Base-by-base conservation (phyloP, 2,329 filamentous ascomycete species). In the Neofusicoccum parvum region DNA sequence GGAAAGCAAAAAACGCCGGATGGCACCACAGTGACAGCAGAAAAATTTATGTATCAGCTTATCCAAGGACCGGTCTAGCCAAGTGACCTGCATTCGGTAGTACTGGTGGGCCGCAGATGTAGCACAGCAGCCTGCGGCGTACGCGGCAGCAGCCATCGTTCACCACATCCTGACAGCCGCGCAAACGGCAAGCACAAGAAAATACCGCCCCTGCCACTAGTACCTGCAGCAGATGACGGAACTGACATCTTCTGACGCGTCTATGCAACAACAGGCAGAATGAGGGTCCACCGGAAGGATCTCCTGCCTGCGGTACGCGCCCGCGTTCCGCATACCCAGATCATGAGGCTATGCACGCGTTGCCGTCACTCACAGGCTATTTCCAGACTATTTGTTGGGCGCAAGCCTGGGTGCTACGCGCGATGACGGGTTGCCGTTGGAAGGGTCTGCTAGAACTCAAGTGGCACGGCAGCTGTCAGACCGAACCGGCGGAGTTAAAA, bases 181-280 rank as follows among this genome's bases (percentile, higher is more conserved):
- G 14, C 20, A 51, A 32, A 27, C 43, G 58, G 23, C 58, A 50
- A 45, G n/a, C 2, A 27, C n/a, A 53, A 27, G 45, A 41, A 23
- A 43, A 63, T 85, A 86, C 69, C 80, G 82, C 12, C 84, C 84
- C 66, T 84, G 80, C 41, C 81, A 76, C 80, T 80, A 20, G 72
- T 83, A 87, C 66, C 80, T 80, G 73, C 85, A 87, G 10, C 80
- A 73, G 64, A 7, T 72, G 72, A 4, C 72, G 76, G 68, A 72
- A 76, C 20, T 50, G 43, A 54, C 62, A 12, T 46, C 39, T 48
- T 45, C 50, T 56, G 39, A 23, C 27, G 43, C 43, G n/a, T 2
- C 36, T 12, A 9, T 46, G 41, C 41, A 37, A 60, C 41, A 4
- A 23, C 20, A 3, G 15, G 17, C n/a, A 32, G 27, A 32, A 1